Conservation (phyloP, 2,329 filamentous ascomycete species). For the Penicillium polonicum region DNA sequence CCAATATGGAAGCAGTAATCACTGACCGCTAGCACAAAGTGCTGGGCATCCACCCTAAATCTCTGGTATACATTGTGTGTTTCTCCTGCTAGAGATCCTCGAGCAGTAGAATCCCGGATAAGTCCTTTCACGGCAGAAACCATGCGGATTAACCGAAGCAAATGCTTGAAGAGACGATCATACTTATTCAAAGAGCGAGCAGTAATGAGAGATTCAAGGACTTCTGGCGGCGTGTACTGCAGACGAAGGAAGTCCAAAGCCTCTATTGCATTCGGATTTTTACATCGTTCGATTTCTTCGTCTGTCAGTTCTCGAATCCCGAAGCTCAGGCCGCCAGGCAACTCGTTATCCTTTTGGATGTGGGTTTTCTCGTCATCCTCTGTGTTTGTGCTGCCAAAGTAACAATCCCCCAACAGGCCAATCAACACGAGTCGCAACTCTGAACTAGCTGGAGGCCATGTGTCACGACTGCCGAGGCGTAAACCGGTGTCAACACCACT, state of each 20-base stretch:
- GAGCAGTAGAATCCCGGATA: constrained; percentile 55
- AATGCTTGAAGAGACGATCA: constrained; percentile 76
- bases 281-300: constrained; percentile 77
- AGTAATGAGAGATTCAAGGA: constrained; percentile 73
- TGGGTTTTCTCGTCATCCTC: constrained; percentile 22
- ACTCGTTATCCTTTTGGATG: constrained; percentile 33
- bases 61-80: constrained; percentile 50
- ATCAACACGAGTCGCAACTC: constrained; percentile 87
- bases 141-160: constrained; percentile 76
- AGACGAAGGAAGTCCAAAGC: constrained; percentile 91
- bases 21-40: constrained; percentile 71
- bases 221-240: constrained; percentile 73
- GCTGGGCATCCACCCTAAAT: constrained; percentile 74
- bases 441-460: constrained; percentile 91
- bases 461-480: constrained; percentile 74
- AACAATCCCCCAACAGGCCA: constrained; percentile 77
- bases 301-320: constrained; percentile 76
- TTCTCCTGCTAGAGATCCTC: constrained; percentile 33
- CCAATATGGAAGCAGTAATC: constrained; percentile 79
- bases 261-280: constrained; percentile 77
- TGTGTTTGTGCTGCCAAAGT: constrained; percentile 42
- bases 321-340: constrained; percentile 75
- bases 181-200: constrained; percentile 71
- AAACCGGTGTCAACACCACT: constrained; percentile 75
- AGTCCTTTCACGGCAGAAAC: constrained; percentile 70